These are phyloP conservation scores for Metschnikowia lunata DNA, from an alignment of 805 yeast genomes.

Conservation along the genomic window DNA sequence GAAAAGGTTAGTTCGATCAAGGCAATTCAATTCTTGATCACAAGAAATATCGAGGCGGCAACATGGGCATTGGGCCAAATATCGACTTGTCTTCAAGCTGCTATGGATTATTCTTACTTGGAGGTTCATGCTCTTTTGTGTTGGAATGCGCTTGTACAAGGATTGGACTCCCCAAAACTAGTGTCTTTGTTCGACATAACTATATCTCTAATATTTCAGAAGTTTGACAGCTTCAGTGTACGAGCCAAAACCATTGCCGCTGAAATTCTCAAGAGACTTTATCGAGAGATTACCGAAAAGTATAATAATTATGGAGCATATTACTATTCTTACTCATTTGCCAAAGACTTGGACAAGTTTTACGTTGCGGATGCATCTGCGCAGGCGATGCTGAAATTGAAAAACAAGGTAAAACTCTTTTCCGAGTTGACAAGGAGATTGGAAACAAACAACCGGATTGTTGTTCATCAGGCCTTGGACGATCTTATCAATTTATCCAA, in stretches of 20 bases:
- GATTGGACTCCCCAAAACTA: constrained; percentile 53
- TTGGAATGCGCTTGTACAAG: constrained; percentile 58
- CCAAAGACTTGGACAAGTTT: constrained; percentile 20
- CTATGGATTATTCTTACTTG: constrained; percentile 59
- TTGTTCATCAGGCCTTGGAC: constrained; percentile 64
- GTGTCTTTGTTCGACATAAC: constrained; percentile 69
- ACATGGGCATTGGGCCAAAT: constrained; percentile 71
- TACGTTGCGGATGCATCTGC: constrained; percentile 20
- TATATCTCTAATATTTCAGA: constrained; percentile 67
- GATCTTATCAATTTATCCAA: constrained; percentile 55
- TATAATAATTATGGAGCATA: constrained; percentile 46
- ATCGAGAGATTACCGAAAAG: constrained; percentile 27
- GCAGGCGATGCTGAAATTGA: constrained; percentile 28
- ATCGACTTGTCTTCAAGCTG: constrained; percentile 78
- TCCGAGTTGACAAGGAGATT: constrained; percentile 54
- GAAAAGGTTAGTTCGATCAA: constrained; percentile 68
- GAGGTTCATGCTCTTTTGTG: constrained; percentile 61
- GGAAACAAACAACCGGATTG: constrained; percentile 60
- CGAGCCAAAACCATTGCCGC: constrained; percentile 50
- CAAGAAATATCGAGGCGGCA: constrained; percentile 50
- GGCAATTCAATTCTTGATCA: constrained; percentile 68
- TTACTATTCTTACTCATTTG: constrained; percentile 48
- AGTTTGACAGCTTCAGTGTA: constrained; percentile 50
- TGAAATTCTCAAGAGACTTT: constrained; percentile 42
- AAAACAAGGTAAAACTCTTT: constrained; percentile 34